Percentiles rank a stretch among this genome's conserved stretches.
phyloP scores from a whole-genome alignment of 1,284 basidiomycete species.

The Mycosarcoma maydis region DNA sequence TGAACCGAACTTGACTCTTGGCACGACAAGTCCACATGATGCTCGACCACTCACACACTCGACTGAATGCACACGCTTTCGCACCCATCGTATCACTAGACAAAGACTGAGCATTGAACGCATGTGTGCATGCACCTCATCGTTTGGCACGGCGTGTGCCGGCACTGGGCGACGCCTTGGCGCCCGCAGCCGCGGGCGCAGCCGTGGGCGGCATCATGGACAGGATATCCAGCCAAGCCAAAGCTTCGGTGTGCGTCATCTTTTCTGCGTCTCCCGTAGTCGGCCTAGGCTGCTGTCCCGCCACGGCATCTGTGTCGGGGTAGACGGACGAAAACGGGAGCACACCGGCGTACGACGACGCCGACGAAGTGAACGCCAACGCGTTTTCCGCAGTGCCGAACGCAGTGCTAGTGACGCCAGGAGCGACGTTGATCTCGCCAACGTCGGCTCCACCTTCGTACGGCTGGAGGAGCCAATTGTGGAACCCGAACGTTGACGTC shows the following conservation, averaged over 20 bases:
- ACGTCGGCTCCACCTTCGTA: conserved; percentile 41
- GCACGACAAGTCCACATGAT: background rate
- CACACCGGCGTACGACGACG: conserved; percentile 6
- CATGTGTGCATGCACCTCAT: background rate
- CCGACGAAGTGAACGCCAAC: conserved; percentile 4
- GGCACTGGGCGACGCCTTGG: background rate
- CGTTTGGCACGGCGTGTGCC: background rate
- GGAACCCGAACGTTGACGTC: conserved; percentile 40
- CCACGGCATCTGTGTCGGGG: background rate
- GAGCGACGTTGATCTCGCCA: background rate
- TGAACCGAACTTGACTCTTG: background rate
- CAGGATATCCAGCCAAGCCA: conserved; percentile 25
- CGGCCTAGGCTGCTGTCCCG: background rate
- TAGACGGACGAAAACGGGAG: conserved; percentile 14
- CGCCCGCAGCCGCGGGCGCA: background rate
- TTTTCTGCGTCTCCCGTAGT: background rate
- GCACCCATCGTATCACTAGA: no score
- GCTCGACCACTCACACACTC: background rate
- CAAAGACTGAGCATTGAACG: no score
- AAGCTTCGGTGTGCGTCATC: conserved; percentile 10
- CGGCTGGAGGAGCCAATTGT: conserved; percentile 45
- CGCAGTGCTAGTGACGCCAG: background rate
- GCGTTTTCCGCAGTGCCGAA: background rate
- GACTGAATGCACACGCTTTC: no score
- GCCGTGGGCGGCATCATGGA: conserved; percentile 25